A percentile compares a stretch with the other conserved stretches of the same genome.
Conservation (phyloP, 768 basidiomycete genomes). For the Mycena latifolia region DNA sequence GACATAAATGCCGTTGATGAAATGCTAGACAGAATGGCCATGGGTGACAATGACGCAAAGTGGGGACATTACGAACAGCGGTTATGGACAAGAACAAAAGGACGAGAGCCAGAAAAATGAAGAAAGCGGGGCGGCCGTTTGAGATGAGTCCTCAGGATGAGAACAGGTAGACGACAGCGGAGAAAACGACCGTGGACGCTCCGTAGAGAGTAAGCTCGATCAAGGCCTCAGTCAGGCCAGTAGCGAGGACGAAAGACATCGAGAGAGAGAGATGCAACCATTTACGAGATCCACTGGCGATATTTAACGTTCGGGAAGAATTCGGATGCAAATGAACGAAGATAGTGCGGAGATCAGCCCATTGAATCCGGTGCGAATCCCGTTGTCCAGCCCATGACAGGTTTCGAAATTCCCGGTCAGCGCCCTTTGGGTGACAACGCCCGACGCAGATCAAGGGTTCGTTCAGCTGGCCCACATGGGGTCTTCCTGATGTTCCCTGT, state of each 20-base stretch:
- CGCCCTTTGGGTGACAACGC: too few relatives aligned
- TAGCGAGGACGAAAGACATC: not conserved
- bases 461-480: too few relatives aligned
- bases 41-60: not conserved
- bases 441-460: too few relatives aligned
- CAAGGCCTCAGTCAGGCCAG: not conserved
- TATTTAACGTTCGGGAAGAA: too few relatives aligned
- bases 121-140: constrained; percentile 6
- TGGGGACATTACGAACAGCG: not conserved
- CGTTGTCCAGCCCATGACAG: too few relatives aligned
- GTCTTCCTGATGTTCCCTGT: too few relatives aligned
- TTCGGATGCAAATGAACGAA: too few relatives aligned
- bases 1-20: not conserved
- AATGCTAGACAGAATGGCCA: not conserved
- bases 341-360: too few relatives aligned
- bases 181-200: not conserved
- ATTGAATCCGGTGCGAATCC: too few relatives aligned
- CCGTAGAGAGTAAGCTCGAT: not conserved
- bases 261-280: not conserved
- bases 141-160: not conserved
- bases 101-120: constrained; percentile 13
- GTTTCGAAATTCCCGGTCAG: too few relatives aligned
- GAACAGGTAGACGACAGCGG: not conserved
- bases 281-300: too few relatives aligned
- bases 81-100: constrained; percentile 13